Evolutionary conservation across 495 filamentous ascomycete genomes (phyloP), one percentile per base, ranked within the genome.

Genomic region (Hypoxylon perforatum): DNA sequence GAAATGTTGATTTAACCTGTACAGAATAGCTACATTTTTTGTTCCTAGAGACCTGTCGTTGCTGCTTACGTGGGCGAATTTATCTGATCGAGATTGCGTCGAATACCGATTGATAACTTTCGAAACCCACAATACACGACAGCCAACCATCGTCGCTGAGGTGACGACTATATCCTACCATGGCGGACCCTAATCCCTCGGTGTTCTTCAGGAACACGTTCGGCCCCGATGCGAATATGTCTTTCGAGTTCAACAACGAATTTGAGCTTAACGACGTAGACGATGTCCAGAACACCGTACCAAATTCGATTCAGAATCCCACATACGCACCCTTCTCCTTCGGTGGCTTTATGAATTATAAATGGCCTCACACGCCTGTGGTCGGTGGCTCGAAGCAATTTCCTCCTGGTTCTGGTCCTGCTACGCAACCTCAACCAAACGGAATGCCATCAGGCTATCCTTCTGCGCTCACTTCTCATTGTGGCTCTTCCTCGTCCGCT

Each of bases 401-500:
- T 21, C 30, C 56, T 12, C 18, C 56, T 0, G 61, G 50, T n/a
- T 35, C 49, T 38, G 41, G 39, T 11, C 35, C 51, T 4, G n/a
- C 54, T 4, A 14, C 42, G 22, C 59, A 57, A 38, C 12, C 38
- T 46, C 61, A 53, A 42, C 21, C 18, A 6, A 67, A 63, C n/a
- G 57, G 41, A 30, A 4, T 22, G 18, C 25, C 38, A 15, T 25
- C 57, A 11, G 33, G 38, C 1, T 50, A 58, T 18, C 30, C 59
- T 3, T 42, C 48, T 33, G 30, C 4, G 6, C 47, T 65, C 12
- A 36, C 55, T 15, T 68, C 70, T 10, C 72, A 75, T 30, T 63
- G 70, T 18, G 66, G 72, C 14, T 75, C 72, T 38, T 63, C 72
- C 11, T 75, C 72, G 4, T 75, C 72, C 3, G 30, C 30, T 6